Conservation (phyloP, 129 eudicot species). For the Scalesia atractyloides region DNA sequence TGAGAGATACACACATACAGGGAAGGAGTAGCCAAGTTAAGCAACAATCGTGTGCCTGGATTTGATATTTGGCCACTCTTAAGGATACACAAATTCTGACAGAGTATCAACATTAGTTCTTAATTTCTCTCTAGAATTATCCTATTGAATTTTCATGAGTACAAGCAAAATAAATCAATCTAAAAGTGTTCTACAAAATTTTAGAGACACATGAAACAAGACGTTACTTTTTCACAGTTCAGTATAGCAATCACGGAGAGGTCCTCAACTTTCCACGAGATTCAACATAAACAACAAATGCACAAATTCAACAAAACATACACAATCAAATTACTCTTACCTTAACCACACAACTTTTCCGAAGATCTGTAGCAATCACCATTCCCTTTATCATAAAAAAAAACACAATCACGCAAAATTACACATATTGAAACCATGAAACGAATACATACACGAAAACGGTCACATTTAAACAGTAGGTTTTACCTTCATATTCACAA, state of each 20-base stretch:
- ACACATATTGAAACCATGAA: constrained; percentile 10
- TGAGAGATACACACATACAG: not conserved
- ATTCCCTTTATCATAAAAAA: constrained; percentile 40
- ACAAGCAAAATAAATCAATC: no score
- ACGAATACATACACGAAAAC: constrained; percentile 16
- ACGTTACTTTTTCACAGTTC: no score
- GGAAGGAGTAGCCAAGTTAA: constrained; percentile 14
- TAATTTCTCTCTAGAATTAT: no score
- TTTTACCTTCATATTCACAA: constrained; percentile 44
- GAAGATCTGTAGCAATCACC: constrained; percentile 35
- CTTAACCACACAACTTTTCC: constrained; percentile 32
- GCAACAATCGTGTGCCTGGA: constrained; percentile 1
- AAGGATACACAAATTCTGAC: no score
- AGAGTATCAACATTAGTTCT: no score
- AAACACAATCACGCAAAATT: constrained; percentile 4
- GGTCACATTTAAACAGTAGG: not conserved
- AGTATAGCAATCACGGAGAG: no score
- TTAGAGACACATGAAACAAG: no score
- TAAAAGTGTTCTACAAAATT: no score
- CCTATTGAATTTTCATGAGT: no score
- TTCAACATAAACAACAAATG: not conserved
- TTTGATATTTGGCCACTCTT: no score
- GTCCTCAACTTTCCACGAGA: no score
- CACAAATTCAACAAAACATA: constrained; percentile 15
- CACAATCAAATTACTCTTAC: constrained; percentile 27